Conservation (phyloP, 768 basidiomycete species). For the Asterophora lycoperdoides region DNA sequence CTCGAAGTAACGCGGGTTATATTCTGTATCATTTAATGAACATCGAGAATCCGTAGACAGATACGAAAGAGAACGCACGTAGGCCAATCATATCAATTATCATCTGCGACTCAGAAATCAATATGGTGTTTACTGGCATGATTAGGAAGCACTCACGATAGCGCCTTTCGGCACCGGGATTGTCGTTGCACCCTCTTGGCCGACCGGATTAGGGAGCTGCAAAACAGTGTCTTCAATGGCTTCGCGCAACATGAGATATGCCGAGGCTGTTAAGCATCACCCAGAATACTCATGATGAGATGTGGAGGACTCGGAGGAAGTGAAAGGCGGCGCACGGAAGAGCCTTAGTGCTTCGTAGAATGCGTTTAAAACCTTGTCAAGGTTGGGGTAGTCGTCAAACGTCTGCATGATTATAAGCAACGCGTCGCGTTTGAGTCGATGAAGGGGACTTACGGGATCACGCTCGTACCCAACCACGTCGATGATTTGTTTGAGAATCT, state of each 20-base stretch:
- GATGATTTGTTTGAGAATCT: constrained; percentile 35
- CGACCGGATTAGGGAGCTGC: constrained; percentile 35
- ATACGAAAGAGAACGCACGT: constrained; percentile 29
- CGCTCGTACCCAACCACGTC: constrained; percentile 28
- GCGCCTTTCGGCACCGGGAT: constrained; percentile 36
- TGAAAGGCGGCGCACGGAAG: constrained; percentile 19
- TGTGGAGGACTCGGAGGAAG: not conserved
- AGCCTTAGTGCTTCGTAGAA: constrained; percentile 43
- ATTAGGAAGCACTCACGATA: not conserved
- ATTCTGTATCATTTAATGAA: constrained; percentile 27
- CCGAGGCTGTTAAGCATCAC: constrained; percentile 27
- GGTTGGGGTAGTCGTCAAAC: constrained; percentile 35
- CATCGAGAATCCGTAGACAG: not conserved
- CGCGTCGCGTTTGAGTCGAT: not conserved
- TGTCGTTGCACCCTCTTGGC: constrained; percentile 32
- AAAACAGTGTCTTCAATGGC: constrained; percentile 38
- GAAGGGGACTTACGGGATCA: constrained; percentile 25
- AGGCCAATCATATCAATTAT: constrained; percentile 46
- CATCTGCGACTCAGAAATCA: constrained; percentile 22
- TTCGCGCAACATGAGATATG: constrained; percentile 36
- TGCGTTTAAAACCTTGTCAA: constrained; percentile 37
- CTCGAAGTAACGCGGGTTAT: constrained; percentile 46
- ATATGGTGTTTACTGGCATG: not conserved
- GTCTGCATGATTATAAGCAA: constrained; percentile 18
- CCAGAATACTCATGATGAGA: not conserved